Base-by-base conservation (phyloP, 1,284 basidiomycete species). In the Hymenochaete sp. region DNA sequence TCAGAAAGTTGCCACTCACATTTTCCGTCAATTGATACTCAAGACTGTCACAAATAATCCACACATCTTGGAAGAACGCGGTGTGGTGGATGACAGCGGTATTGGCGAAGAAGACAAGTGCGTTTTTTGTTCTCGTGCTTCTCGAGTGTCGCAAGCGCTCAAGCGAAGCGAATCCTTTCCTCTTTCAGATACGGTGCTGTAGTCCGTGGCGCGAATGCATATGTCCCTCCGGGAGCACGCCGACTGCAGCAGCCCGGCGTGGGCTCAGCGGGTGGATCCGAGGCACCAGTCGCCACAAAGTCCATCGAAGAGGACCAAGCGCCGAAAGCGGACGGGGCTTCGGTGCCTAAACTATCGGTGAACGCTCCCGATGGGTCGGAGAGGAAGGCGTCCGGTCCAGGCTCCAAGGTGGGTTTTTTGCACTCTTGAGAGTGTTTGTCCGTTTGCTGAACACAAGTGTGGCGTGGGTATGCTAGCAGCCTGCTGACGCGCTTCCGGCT, bases 91-190 rank as follows among this genome's bases (percentile, higher is more conserved):
- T 55, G 85, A 88, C 55, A 79, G 74, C 52, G 81, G 83, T 21
- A 62, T 73, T 48, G 90, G 95, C 60, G 95, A 98, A 66, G 96
- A 98, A 66, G 93, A 97, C 69, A 93, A 91, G 89, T 92, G 57
- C 55, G 74, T 70, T 22, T 38, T 7, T 3, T 10, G 45, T 53
- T 49, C n/a, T n/a, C n/a, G n/a, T n/a, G n/a, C n/a, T n/a, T n/a
- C n/a, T n/a, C n/a, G n/a, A n/a, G n/a, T n/a, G n/a, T n/a, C n/a
- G n/a, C n/a, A n/a, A n/a, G n/a, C n/a, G n/a, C n/a, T n/a, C n/a
- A n/a, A n/a, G n/a, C n/a, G n/a, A n/a, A n/a, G n/a, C n/a, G n/a
- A n/a, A n/a, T n/a, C n/a, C n/a, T n/a, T n/a, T n/a, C n/a, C n/a
- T n/a, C n/a, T n/a, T 47, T 24, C 57, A 93, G 89, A 62, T 98